A percentile compares a stretch with the other conserved stretches of the same genome.
These are phyloP conservation scores for Teunomyces stri DNA, from an alignment of 805 yeast species.

Conservation along the genomic window DNA sequence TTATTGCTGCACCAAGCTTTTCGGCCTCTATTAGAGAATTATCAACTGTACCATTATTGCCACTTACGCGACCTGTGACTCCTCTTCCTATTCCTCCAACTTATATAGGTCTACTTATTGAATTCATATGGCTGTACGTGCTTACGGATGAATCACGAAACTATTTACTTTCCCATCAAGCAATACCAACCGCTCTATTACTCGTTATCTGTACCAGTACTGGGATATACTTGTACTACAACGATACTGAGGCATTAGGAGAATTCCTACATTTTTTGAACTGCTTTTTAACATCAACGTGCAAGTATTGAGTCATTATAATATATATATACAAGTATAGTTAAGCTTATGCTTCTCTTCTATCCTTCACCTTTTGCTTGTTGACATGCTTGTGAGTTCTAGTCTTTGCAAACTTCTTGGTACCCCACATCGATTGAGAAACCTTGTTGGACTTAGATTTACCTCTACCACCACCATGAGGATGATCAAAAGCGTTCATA, in stretches of 20 bases:
- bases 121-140: neutral
- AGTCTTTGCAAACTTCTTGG: slow-evolving; percentile 90
- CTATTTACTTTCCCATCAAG: neutral
- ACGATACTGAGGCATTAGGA: slow-evolving; percentile 5
- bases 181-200: neutral
- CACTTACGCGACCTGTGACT: slow-evolving; percentile 9
- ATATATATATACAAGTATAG: slow-evolving; percentile 2
- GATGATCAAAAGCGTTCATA: slow-evolving; percentile 96
- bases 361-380: slow-evolving; percentile 81
- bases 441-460: slow-evolving; percentile 94
- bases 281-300: neutral
- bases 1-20: neutral
- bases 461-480: slow-evolving; percentile 99
- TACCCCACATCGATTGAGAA: slow-evolving; percentile 96
- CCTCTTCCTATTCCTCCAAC: slow-evolving; percentile 41
- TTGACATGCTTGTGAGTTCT: slow-evolving; percentile 86
- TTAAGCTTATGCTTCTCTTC: slow-evolving; percentile 51
- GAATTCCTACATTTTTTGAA: slow-evolving; percentile 3
- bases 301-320: neutral
- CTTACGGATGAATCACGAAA: neutral
- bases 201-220: neutral
- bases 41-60: slow-evolving; percentile 1
- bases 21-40: neutral
- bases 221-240: neutral
- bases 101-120: neutral